Evolutionary conservation across 116 monocot species (phyloP).

Genomic region (Phalaenopsis hybrid): DNA sequence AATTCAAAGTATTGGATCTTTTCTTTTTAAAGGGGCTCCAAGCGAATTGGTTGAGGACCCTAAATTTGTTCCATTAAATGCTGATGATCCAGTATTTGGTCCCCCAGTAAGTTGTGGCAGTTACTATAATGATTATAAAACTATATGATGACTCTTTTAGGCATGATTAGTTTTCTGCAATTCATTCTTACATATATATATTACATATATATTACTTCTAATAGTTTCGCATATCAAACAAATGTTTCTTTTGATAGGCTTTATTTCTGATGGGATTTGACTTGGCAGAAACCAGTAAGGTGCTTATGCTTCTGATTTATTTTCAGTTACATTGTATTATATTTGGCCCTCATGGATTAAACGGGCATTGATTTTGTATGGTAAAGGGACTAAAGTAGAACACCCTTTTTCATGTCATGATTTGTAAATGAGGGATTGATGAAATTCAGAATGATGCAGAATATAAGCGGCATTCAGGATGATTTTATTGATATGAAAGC

Average conservation of each 20-base stretch:
- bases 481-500: no score
- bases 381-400: no score
- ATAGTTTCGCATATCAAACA: neutral
- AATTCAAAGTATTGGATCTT: neutral
- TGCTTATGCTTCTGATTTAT: constrained; percentile 15
- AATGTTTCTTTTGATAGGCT: constrained; percentile 30
- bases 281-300: constrained; percentile 46
- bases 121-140: neutral
- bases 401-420: no score
- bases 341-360: neutral
- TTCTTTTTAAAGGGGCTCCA: constrained; percentile 30
- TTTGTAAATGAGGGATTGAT: no score
- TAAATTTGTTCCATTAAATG: constrained; percentile 62
- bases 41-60: constrained; percentile 43
- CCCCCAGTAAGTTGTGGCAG: constrained; percentile 48
- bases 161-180: neutral
- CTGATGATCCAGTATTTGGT: constrained; percentile 59
- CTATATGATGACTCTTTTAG: neutral
- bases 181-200: constrained; percentile 2
- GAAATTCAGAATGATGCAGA: no score
- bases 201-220: neutral
- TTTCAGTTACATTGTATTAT: neutral
- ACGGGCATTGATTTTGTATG: no score
- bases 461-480: no score
- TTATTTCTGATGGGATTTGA: constrained; percentile 66